phyloP scores from a whole-genome alignment of 352 stramenopile genomes.

The Stephanocyclus meneghinianus region DNA sequence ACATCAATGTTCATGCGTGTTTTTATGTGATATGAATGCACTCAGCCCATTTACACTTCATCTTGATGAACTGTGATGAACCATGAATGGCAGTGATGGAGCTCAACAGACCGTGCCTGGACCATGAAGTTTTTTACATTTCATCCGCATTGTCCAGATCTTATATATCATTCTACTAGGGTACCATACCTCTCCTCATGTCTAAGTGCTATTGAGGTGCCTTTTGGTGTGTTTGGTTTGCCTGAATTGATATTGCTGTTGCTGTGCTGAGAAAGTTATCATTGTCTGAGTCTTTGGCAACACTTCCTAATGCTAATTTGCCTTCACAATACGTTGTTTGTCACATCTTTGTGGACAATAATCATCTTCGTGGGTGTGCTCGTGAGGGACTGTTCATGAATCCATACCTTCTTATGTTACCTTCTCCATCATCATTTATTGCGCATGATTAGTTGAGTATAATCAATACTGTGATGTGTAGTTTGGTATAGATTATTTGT shows the following conservation, averaged over 20 bases:
- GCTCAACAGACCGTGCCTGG: no score
- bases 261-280: background rate
- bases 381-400: background rate
- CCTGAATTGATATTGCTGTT: background rate
- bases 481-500: background rate
- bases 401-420: constrained; percentile 1
- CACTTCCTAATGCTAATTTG: constrained; percentile 12
- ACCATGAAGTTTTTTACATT: no score
- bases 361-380: background rate
- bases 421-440: background rate
- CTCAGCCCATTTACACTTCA: no score
- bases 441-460: background rate
- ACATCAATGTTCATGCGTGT: no score
- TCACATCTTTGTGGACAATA: background rate
- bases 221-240: constrained; percentile 22
- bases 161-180: no score
- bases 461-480: background rate
- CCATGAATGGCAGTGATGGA: no score
- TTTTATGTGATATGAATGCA: no score
- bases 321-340: constrained; percentile 6
- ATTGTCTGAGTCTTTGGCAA: background rate
- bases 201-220: background rate
- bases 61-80: no score
- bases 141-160: no score
- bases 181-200: no score